Evolutionary conservation across 1,284 basidiomycete genomes (phyloP).

Genomic region (Tilletia indica): DNA sequence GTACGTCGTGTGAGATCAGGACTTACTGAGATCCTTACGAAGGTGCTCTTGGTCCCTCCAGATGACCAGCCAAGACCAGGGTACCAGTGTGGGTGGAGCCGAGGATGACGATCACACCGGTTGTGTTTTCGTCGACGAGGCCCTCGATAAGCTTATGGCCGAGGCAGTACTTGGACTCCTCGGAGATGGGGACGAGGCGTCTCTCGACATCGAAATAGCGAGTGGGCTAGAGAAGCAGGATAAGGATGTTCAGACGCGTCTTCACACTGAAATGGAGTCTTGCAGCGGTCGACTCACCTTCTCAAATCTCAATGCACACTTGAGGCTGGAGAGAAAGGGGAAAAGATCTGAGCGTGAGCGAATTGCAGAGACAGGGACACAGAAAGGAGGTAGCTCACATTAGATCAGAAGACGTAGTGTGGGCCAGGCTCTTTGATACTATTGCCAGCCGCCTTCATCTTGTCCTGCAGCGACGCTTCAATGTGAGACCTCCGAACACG

Average conservation of each 20-base stretch:
- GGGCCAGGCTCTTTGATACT: conserved; percentile 59
- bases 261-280: too few relatives aligned
- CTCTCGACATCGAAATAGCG: conserved; percentile 83
- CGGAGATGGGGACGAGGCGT: conserved; percentile 45
- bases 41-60: conserved; percentile 58
- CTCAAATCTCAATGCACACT: conserved; percentile 55
- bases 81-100: conserved; percentile 57
- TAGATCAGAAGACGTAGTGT: conserved; percentile 75
- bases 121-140: conserved; percentile 81
- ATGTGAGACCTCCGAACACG: conserved; percentile 86
- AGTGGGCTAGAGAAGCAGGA: too few relatives aligned
- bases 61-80: conserved; percentile 64
- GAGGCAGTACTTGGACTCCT: conserved; percentile 65
- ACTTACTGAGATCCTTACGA: conserved; percentile 39
- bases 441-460: conserved; percentile 74
- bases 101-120: conserved; percentile 45
- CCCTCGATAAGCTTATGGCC: conserved; percentile 81
- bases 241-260: too few relatives aligned
- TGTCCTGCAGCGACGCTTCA: conserved; percentile 90
- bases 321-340: too few relatives aligned
- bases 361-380: too few relatives aligned
- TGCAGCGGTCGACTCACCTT: too few relatives aligned
- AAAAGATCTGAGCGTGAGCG: too few relatives aligned
- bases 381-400: too few relatives aligned
- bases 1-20: conserved; percentile 60